Base-by-base conservation (phyloP, 305 asterid genomes). In the Fraxinus ornus region DNA sequence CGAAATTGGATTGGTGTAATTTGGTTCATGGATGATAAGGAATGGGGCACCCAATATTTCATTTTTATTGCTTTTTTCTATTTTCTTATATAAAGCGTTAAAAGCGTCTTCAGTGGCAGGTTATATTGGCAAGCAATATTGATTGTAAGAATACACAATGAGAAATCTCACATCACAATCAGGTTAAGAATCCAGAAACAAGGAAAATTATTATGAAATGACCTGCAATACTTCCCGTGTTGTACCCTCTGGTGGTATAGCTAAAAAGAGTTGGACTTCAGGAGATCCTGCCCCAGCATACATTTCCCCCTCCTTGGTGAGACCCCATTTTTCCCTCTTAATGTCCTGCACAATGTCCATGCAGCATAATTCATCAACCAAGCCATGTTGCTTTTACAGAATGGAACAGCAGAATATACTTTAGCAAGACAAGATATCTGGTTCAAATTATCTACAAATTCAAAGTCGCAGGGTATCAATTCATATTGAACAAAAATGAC, bases 251-350 rank as follows among this genome's bases (percentile, higher is more conserved):
- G 87, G 85, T 26, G 98, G 97, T 77, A 95, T 89, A 71, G 96
- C 95, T 62, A 71, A 85, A 85, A 90, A 90, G 81, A 95, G 90
- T 72, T 89, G 97, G 41, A 89, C 91, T 92, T 95, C 98, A 21
- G 99, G 97, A 80, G 99, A 92, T 83, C 97, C 99, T 24, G 82
- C 83, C 19, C 82, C 89, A 70, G 96, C 91, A 85, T 94, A 95
- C 24, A 82, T 70, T 36, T 88, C 88, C 35, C 98, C 99, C 89
- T 95, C 99, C 24, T 86, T 84, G 17, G 97, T 91, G 72, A 95
- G 97, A 52, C 90, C 91, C 97, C 97, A 95, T 78, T 83, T 89
- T 78, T 93, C 97, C 80, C 88, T 88, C 91, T 92, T 92, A 80
- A 93, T 89, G 77, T 95, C 98, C 98, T 95, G 88, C 85, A 81